A percentile compares a stretch with the other conserved stretches of the same genome.
Conservation (phyloP, 2,329 filamentous ascomycete genomes). For the Chrysoporthe deuterocubensis region DNA sequence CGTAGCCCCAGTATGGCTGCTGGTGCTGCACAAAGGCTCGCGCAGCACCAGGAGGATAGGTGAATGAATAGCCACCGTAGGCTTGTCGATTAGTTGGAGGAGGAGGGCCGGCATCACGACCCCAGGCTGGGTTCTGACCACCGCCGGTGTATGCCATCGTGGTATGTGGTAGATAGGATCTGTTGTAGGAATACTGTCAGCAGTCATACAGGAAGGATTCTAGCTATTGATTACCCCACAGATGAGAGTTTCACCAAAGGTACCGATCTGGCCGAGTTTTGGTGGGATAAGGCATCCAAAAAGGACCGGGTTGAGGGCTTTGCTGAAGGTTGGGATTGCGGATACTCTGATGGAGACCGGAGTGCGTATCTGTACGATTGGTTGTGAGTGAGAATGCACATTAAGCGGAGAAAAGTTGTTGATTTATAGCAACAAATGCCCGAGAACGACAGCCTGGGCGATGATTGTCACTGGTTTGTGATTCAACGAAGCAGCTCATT, state of each 20-base stretch:
- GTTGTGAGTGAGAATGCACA: background rate
- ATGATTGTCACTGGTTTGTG: background rate
- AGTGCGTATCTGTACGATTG: background rate
- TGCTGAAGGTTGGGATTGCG: background rate
- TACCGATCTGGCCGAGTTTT: background rate
- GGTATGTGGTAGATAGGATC: background rate
- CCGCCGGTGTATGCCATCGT: slow-evolving; percentile 6
- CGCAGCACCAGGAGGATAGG: background rate
- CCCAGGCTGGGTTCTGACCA: slow-evolving; percentile 22
- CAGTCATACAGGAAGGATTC: background rate
- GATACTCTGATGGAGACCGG: background rate
- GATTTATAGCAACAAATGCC: too few relatives aligned
- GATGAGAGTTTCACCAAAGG: background rate
- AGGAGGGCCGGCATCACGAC: slow-evolving; percentile 12
- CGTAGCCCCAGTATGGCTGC: background rate
- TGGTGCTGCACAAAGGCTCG: background rate
- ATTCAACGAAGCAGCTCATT: background rate
- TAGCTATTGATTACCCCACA: background rate
- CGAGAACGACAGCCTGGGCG: background rate
- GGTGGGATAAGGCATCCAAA: background rate
- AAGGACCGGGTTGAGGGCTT: background rate
- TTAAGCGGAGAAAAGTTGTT: too few relatives aligned
- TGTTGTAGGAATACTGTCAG: background rate
- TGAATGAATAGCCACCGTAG: background rate
- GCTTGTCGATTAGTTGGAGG: slow-evolving; percentile 9